Evolutionary conservation across 1,284 basidiomycete genomes (phyloP), one percentile per base, ranked within the genome.

Genomic region (Apiotrichum siamense): DNA sequence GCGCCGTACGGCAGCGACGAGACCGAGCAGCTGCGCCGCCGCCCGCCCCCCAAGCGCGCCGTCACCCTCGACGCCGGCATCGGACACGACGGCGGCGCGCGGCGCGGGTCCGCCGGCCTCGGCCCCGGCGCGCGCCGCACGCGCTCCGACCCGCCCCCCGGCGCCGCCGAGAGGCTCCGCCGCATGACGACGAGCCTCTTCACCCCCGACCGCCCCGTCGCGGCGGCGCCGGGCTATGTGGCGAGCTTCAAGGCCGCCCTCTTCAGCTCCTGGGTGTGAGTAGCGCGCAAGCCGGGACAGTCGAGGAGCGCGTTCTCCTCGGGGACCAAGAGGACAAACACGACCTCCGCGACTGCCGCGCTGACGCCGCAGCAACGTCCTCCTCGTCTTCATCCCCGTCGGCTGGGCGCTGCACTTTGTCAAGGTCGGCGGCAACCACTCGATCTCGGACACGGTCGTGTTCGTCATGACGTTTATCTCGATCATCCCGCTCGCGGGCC

Each of bases 301-400:
- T 2, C 5, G 25, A 3, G 23, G 17, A 36, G 17, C 18, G 29
- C 9, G 9, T 7, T 31, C 29, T 31, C 29, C 7, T 9, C 15
- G 26, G 4, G 12, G 4, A 17, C 6, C 3, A 23, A 20, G 3
- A 18, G 20, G 27, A 32, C 31, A 12, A 3, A 11, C 43, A 44
- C 9, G 15, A 7, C 29, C 29, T 31, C 29, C 17, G 29, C 29
- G 29, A 17, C 29, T 2, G 29, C 29, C 17, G 17, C 4, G 5
- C 29, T 31, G 29, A 31, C 29, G 29, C n/a, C n/a, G 13, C 41
- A 70, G 69, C 6, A 77, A 77, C 50, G 53, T 77, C 13, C 62
- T 78, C 15, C 67, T 77, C 27, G 59, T 78, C 20, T 77, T 76
- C 57, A 72, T 77, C 27, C 76, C 76, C 1, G 64, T 74, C 43